Evolutionary conservation across 2,329 filamentous ascomycete species (phyloP).

Genomic region (Fonsecaea monophora): DNA sequence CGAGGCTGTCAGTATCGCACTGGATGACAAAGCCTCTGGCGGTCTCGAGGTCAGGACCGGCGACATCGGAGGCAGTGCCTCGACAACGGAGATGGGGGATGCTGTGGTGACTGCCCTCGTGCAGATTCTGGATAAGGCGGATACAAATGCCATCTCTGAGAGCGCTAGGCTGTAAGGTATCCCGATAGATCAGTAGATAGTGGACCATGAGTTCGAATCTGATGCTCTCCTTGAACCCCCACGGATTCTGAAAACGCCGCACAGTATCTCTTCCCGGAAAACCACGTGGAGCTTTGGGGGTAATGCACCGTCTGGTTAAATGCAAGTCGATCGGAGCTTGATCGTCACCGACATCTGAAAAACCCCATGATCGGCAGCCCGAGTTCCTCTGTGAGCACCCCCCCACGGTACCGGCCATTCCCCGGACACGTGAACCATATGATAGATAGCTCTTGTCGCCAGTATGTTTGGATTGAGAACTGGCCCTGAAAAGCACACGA

Average conservation of each 20-base stretch:
- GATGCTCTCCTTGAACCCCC: neutral
- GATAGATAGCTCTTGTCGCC: constrained; percentile 11
- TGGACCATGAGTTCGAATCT: neutral
- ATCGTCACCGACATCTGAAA: neutral
- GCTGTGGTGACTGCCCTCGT: constrained; percentile 57
- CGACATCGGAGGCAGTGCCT: constrained; percentile 77
- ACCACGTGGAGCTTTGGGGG: constrained; percentile 3
- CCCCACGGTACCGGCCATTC: constrained; percentile 20
- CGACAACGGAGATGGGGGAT: constrained; percentile 76
- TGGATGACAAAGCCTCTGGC: constrained; percentile 62
- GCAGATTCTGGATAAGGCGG: constrained; percentile 16
- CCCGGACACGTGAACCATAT: constrained; percentile 14
- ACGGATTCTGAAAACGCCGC: neutral
- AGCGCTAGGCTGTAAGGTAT: constrained; percentile 15
- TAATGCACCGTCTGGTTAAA: neutral
- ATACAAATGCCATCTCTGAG: constrained; percentile 5
- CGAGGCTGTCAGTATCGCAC: constrained; percentile 74
- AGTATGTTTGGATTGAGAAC: neutral
- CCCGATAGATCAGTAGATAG: constrained; percentile 10
- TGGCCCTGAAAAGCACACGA: constrained; percentile 14
- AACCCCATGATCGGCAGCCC: neutral
- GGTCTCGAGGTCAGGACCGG: constrained; percentile 70
- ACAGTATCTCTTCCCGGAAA: neutral
- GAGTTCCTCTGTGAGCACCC: neutral
- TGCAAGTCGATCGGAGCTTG: neutral